A percentile compares a stretch with the other conserved stretches of the same genome.
Conservation (phyloP, 768 basidiomycete species). For the Nidularia pulvinata region DNA sequence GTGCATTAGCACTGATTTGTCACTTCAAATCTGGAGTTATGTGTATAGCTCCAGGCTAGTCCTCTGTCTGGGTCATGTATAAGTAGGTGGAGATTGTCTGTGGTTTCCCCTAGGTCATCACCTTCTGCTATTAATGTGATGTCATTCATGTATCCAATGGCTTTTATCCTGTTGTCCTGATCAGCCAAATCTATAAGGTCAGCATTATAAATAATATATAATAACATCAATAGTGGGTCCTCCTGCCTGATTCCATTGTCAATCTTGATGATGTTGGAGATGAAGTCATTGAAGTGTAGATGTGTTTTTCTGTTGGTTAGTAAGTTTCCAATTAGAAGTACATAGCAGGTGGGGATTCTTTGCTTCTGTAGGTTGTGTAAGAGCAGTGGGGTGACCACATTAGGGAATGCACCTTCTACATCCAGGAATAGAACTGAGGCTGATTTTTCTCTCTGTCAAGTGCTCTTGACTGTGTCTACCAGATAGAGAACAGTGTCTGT, state of each 20-base stretch:
- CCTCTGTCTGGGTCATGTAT: slow-evolving; percentile 16
- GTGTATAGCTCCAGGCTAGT: slow-evolving; percentile 17
- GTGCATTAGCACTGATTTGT: slow-evolving; percentile 25
- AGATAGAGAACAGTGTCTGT: slow-evolving; percentile 30
- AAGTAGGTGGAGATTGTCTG: slow-evolving; percentile 16
- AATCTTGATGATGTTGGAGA: slow-evolving; percentile 6
- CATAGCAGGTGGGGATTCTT: slow-evolving; percentile 18
- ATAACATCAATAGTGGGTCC: slow-evolving; percentile 14
- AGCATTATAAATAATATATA: slow-evolving; percentile 21
- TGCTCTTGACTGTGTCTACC: slow-evolving; percentile 26
- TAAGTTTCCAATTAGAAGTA: slow-evolving; percentile 7
- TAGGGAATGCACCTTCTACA: slow-evolving; percentile 41
- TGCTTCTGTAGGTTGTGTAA: slow-evolving; percentile 24
- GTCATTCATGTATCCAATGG: slow-evolving; percentile 28
- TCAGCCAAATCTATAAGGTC: slow-evolving; percentile 11
- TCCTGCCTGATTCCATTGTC: slow-evolving; percentile 15
- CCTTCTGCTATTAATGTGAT: slow-evolving; percentile 17
- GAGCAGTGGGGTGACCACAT: slow-evolving; percentile 22
- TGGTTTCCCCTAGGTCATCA: slow-evolving; percentile 13
- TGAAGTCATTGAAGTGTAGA: slow-evolving; percentile 14
- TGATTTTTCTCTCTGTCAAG: slow-evolving; percentile 30
- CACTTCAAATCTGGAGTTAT: slow-evolving; percentile 27
- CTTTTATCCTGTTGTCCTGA: slow-evolving; percentile 3
- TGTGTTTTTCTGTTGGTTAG: slow-evolving; percentile 12
- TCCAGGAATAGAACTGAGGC: slow-evolving; percentile 36